phyloP scores from a whole-genome alignment of 441 rosid genomes.

The Capsella rubella region DNA sequence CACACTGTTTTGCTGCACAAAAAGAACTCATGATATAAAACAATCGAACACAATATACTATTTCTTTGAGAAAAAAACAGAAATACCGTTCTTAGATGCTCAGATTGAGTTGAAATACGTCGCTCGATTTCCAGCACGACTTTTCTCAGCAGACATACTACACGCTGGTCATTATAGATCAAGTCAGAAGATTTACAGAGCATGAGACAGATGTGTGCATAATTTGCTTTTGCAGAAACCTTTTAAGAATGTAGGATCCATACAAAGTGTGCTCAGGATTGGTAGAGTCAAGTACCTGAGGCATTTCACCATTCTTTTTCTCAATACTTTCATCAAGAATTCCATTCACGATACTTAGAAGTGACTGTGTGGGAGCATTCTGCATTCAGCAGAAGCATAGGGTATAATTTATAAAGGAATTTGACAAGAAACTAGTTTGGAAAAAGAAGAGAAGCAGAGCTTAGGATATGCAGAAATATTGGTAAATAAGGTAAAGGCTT shows the following conservation, averaged over 20 bases:
- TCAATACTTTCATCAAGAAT: constrained; percentile 85
- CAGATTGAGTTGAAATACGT: constrained; percentile 95
- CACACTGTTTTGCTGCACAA: constrained; percentile 74
- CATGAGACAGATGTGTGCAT: constrained; percentile 15
- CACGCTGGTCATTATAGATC: constrained; percentile 61
- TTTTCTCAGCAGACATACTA: constrained; percentile 73
- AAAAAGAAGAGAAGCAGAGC: background rate
- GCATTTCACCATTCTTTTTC: constrained; percentile 73
- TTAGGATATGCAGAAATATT: background rate
- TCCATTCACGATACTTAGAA: constrained; percentile 78
- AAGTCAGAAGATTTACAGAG: constrained; percentile 19
- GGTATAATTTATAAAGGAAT: background rate
- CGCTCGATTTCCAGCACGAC: constrained; percentile 92
- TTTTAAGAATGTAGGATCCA: constrained; percentile 3
- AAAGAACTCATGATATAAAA: constrained; percentile 15
- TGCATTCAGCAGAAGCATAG: constrained; percentile 46
- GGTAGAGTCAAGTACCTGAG: constrained; percentile 65
- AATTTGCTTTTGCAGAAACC: constrained; percentile 22
- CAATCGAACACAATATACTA: constrained; percentile 10
- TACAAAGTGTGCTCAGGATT: background rate
- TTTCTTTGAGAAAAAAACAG: background rate
- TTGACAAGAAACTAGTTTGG: constrained; percentile 24
- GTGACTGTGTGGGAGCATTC: constrained; percentile 96
- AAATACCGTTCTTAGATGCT: constrained; percentile 84
- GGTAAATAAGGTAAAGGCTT: constrained; percentile 23